These are phyloP conservation scores for Kwoniella europaea DNA, from an alignment of 768 basidiomycete species.

Conservation along the genomic window DNA sequence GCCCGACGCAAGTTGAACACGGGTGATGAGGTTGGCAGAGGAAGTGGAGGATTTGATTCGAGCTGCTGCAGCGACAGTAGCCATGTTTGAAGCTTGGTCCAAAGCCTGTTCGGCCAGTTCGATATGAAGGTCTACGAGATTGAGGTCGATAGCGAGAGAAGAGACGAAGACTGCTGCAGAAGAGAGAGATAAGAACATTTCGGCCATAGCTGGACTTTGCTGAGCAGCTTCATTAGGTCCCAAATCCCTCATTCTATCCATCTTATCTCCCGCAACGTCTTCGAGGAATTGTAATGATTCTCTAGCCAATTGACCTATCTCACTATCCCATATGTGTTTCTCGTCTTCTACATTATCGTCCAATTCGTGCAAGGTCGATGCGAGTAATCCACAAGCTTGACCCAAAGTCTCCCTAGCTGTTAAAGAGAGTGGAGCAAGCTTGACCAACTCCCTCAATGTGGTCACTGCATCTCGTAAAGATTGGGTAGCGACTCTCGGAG, in stretches of 20 bases:
- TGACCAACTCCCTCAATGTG: conserved; percentile 37
- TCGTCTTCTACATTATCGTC: conserved; percentile 46
- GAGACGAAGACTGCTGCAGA: conserved; percentile 47
- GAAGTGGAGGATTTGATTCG: conserved; percentile 42
- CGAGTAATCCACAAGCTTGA: conserved; percentile 46
- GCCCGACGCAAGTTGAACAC: conserved; percentile 52
- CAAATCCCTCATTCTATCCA: conserved; percentile 43
- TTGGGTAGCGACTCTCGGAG: conserved; percentile 37
- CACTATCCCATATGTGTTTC: conserved; percentile 45
- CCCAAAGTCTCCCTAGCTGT: conserved; percentile 47
- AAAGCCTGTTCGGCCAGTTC: conserved; percentile 55
- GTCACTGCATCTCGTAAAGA: conserved; percentile 42
- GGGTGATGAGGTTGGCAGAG: conserved; percentile 50
- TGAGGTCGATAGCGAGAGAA: conserved; percentile 37
- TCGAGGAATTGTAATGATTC: conserved; percentile 50
- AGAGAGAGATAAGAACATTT: conserved; percentile 50
- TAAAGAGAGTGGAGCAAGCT: conserved; percentile 43
- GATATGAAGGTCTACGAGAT: conserved; percentile 45
- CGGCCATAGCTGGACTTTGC: conserved; percentile 44
- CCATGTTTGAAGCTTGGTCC: conserved; percentile 56
- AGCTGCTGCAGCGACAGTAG: conserved; percentile 42
- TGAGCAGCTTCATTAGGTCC: conserved; percentile 32
- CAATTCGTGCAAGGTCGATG: conserved; percentile 40
- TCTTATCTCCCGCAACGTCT: conserved; percentile 50
- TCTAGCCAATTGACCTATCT: conserved; percentile 46